Evolutionary conservation across 495 filamentous ascomycete species (phyloP), one percentile per base, ranked within the genome.

Genomic region (Cercophora newfieldiana): DNA sequence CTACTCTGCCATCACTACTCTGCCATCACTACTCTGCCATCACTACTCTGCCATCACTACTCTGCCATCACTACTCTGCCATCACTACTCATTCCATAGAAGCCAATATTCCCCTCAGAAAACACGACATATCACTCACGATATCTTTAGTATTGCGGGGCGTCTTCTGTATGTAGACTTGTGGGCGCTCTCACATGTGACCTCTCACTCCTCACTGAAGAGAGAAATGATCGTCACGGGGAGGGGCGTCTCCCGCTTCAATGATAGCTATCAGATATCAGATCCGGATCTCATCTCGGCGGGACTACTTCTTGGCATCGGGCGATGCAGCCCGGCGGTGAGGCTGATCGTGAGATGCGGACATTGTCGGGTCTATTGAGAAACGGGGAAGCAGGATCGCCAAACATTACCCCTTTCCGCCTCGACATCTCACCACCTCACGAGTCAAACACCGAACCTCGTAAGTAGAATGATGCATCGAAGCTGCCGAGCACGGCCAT

Each of bases 221-320:
- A 1, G 10, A 33, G 26, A 14, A 58, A 29, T 37, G 55, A 58
- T 58, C 55, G 55, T 33, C 55, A 58, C 10, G 29, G 29, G 7
- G 14, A 33, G 29, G 55, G 14, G 54, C 22, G 10, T 26, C 26
- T 18, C 55, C 29, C 55, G 26, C 55, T 57, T 5, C 37, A n/a
- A n/a, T n/a, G n/a, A n/a, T n/a, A n/a, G n/a, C n/a, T n/a, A 33
- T 29, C 26, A 21, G 55, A 19, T 33, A 55, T 55, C 51, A 24
- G 51, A 55, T 37, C 14, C 55, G 55, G 55, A 58, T 58, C 55
- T 58, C 55, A 58, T 58, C 55, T 58, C 55, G 55, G 55, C 55
- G 55, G 55, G 55, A 58, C 26, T 33, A 1, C 5, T 21, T 6
- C 25, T 58, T 53, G 50, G 50, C 55, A 58, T 55, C 22, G 14